Conservation (phyloP, 2,329 filamentous ascomycete species). For the Botrytis aclada region DNA sequence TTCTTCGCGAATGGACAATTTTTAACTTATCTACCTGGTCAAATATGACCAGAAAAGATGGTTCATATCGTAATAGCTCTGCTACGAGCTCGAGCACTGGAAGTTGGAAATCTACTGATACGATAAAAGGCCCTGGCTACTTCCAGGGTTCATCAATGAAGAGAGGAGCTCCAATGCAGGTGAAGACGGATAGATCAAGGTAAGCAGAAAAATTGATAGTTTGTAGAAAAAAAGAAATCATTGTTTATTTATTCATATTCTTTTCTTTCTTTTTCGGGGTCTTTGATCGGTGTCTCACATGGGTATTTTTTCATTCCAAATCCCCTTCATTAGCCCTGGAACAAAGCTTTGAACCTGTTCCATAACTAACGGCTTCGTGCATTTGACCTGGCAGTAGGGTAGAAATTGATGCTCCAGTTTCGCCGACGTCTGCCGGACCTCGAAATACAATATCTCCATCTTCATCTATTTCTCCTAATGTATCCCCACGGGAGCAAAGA, state of each 20-base stretch:
- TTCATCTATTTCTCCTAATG: constrained; percentile 36
- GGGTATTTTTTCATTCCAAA: neutral
- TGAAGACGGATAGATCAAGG: constrained; percentile 53
- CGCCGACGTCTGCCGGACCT: constrained; percentile 35
- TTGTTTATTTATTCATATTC: constrained; percentile 23
- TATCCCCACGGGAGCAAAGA: constrained; percentile 38
- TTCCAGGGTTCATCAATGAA: constrained; percentile 34
- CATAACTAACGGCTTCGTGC: constrained; percentile 38
- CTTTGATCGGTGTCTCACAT: constrained; percentile 6
- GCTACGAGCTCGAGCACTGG: constrained; percentile 63
- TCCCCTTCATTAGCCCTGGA: constrained; percentile 9
- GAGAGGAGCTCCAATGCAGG: constrained; percentile 43
- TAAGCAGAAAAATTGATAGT: constrained; percentile 25
- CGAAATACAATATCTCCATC: constrained; percentile 29
- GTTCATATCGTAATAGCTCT: constrained; percentile 59
- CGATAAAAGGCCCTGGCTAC: constrained; percentile 47
- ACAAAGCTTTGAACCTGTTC: constrained; percentile 32
- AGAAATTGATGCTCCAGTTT: constrained; percentile 37
- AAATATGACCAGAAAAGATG: constrained; percentile 66
- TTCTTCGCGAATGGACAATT: constrained; percentile 31
- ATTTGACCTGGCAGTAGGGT: constrained; percentile 34
- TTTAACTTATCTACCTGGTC: constrained; percentile 32
- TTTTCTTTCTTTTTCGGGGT: constrained; percentile 17
- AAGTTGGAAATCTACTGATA: constrained; percentile 65
- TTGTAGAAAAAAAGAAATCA: neutral